Base-by-base conservation (phyloP, 140 eudicot genomes). In the Senecio squalidus region DNA sequence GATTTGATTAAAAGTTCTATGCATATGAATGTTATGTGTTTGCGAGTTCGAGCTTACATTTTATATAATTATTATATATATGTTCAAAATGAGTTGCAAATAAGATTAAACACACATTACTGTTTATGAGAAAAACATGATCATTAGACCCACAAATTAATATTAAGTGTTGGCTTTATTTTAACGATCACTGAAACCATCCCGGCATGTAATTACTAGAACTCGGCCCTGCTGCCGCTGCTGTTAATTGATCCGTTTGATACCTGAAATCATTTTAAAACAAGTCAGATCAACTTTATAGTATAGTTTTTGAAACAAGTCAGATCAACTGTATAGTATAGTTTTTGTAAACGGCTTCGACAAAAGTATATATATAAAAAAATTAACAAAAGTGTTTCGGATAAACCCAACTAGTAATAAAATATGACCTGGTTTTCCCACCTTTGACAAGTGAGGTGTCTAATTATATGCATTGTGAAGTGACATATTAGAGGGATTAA, bases 131-230 rank as follows among this genome's bases (percentile, higher is more conserved):
- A 47, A 24, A 14, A 64, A 63, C 46, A 63, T 33, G 58, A 63
- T 46, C 15, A 15, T 21, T 10, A 47, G 2, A 9, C 27, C 22
- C 58, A 46, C 47, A 47, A 31, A 48, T n/a, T 5, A 29, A 1
- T 20, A 25, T 1, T 13, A 57, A 3, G 7, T n/a, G 14, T 4
- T 43, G 26, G 67, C 43, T 16, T 45, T 62, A 17, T 13, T 30
- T 30, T 27, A 9, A 8, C 31, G 9, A 58, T 80, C 74, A 82
- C 41, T 81, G 83, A 55, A 74, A 57, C 96, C 96, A 88, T 26
- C 80, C 78, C n/a, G 73, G 69, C 80, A 84, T 60, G 71, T 64
- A 86, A 74, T 75, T 77, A 72, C 79, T 86, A 70, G 77, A 72
- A 65, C 95, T 85, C 2, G 97, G 84, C 41, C 92, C 92, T 55